Base-by-base conservation (phyloP, 257 asterid genomes). In the Penstemon newberryi region DNA sequence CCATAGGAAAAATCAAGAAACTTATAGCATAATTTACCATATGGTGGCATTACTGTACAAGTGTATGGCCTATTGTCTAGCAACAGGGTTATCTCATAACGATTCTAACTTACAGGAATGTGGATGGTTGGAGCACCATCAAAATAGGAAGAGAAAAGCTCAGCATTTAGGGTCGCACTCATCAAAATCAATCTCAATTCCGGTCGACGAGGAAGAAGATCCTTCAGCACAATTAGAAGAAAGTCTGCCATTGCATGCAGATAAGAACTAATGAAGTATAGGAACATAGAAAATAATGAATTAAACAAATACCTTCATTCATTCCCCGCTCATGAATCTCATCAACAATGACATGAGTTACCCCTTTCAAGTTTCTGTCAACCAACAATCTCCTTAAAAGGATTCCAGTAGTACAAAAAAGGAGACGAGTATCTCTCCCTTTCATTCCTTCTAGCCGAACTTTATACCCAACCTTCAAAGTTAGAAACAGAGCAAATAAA, bases 241-340 rank as follows among this genome's bases (percentile, higher is more conserved):
- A 91, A 91, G 79, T 91, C 97, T 91, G 95, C 88, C 69, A 85
- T 18, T 60, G 61, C 62, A 79, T 58, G 71, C 56, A 77, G 44
- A 72, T 61, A 60, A 82, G 83, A 75, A 73, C 66, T 58, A 51
- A 44, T 13, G 66, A 60, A 55, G 63, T 66, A 60, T 5, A 73
- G 18, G 59, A 67, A 19, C 7, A 50, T 66, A 47, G 44, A 67
- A 61, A 47, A 49, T 54, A 53, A 44, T 39, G 55, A 68, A 56
- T 60, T 69, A 61, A 45, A 25, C 19, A 73, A 52, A 15, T 81
- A 91, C 96, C 97, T 87, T 91, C 97, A 81, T 91, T 91, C 97
- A 91, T 91, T 66, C 97, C 96, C 39, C 96, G 95, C 83, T 91
- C 97, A 75, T 91, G 97, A 84, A 91, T 91, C 81, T 91, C 97